Base-by-base conservation (phyloP, 2,329 filamentous ascomycete species). In the Talaromyces sp. region DNA sequence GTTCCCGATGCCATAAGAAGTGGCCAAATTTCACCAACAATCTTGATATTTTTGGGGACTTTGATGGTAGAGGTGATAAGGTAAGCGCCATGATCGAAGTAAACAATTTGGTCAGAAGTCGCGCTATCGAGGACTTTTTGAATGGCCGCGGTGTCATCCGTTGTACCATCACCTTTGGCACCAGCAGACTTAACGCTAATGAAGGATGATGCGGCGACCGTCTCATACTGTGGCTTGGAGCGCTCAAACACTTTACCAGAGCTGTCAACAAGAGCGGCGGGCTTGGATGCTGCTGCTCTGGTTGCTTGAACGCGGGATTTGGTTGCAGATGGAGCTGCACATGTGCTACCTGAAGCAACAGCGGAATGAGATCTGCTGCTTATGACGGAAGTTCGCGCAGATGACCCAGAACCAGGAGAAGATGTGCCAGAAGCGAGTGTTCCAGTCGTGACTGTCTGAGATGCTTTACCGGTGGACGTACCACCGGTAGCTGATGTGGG, bases 1-100 rank as follows among this genome's bases (percentile, higher is more conserved):
- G 80, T 74, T 62, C 93, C 93, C 60, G 88, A 86, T 31, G 92
- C 93, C 84, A 97, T 90, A 76, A 98, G 90, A 67, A 96, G 81
- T 2, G 94, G 90, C 91, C 92, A 97, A 74, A 96, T 88, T 79
- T 97, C 93, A 72, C 94, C 94, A 8, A 91, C 91, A 74, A 98
- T 93, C 80, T 89, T 90, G 81, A 94, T 88, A 73, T 92, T 86
- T 82, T 90, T 90, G 66, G 86, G 86, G 2, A 89, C 80, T 62
- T 81, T 82, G 73, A 89, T 78, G 5, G 87, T 89, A 66, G 84
- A 80, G 27, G 82, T 85, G 73, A 89, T 81, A 39, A 87, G 73
- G 73, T 89, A 89, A 27, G 85, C 83, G 65, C 87, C 87, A 70
- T 89, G 86, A 69, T 89, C 86, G 71, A 87, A 87, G 77, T 87